Evolutionary conservation across 2,329 filamentous ascomycete genomes (phyloP).

Genomic region (Colletotrichum trifolii): DNA sequence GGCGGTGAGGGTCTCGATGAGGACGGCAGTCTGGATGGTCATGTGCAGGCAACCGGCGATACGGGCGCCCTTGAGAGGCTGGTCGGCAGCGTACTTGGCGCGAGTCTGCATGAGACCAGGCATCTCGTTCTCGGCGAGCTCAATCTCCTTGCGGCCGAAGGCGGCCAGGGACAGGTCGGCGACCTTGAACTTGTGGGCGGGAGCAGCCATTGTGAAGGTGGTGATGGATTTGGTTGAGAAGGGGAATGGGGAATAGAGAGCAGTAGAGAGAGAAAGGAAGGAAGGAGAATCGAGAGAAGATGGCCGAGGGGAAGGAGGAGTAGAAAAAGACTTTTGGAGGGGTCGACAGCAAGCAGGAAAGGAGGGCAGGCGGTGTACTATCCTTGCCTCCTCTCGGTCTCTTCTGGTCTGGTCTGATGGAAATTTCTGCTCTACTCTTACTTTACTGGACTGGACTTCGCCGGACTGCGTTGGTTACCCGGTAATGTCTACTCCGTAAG

Average conservation of each 20-base stretch:
- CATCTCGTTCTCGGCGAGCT: constrained; percentile 97
- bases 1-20: constrained; percentile 95
- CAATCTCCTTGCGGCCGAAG: constrained; percentile 99
- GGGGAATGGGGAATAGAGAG: constrained; percentile 31
- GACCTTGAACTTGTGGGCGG: constrained; percentile 96
- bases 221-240: constrained; percentile 32
- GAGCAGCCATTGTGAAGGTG: constrained; percentile 71
- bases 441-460: background rate
- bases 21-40: constrained; percentile 99
- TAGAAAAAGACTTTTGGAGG: constrained; percentile 33
- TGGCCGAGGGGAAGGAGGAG: constrained; percentile 29
- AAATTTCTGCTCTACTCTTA: constrained; percentile 33
- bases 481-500: background rate
- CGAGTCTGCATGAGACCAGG: constrained; percentile 97
- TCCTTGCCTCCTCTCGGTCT: background rate
- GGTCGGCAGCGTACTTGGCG: constrained; percentile 88
- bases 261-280: constrained; percentile 20
- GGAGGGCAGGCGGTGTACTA: constrained; percentile 13
- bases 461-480: constrained; percentile 23
- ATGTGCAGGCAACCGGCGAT: constrained; percentile 99
- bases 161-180: constrained; percentile 97
- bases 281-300: constrained; percentile 28
- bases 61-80: constrained; percentile 92
- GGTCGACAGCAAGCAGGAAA: constrained; percentile 23
- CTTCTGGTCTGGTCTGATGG: constrained; percentile 4